Percentiles rank a stretch among this genome's conserved stretches.
phyloP scores from a whole-genome alignment of 768 basidiomycete genomes.

The Gloeostereum incarnatum region DNA sequence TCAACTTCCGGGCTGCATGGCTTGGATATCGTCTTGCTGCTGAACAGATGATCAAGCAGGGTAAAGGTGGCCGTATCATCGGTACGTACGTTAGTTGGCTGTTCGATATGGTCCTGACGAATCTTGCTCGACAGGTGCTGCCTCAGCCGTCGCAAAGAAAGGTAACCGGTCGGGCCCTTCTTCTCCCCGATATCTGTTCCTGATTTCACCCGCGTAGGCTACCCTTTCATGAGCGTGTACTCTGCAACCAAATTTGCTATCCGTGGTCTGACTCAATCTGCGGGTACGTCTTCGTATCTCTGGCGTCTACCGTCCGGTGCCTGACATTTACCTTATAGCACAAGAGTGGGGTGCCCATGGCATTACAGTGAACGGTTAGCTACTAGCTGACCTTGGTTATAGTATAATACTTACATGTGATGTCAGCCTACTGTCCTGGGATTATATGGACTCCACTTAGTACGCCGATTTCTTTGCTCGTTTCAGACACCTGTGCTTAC shows the following conservation, averaged over 20 bases:
- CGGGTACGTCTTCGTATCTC: conserved; percentile 16
- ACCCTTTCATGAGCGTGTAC: conserved; percentile 13
- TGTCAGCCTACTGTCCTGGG: too few relatives aligned
- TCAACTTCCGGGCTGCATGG: conserved; percentile 22
- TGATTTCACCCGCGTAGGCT: conserved; percentile 2
- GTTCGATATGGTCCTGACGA: too few relatives aligned
- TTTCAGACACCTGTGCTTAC: too few relatives aligned
- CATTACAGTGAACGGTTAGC: conserved; percentile 18
- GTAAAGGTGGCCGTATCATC: conserved; percentile 24
- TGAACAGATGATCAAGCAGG: conserved; percentile 25
- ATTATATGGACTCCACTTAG: too few relatives aligned
- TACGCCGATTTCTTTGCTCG: too few relatives aligned
- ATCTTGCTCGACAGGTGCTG: too few relatives aligned
- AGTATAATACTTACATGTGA: too few relatives aligned
- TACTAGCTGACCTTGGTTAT: too few relatives aligned
- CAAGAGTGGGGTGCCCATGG: conserved; percentile 12
- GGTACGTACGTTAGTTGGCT: too few relatives aligned
- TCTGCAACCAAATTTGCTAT: conserved; percentile 28
- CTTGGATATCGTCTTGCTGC: conserved; percentile 26
- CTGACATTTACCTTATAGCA: conserved; percentile 6
- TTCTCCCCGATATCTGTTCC: too few relatives aligned
- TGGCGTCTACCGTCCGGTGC: background rate
- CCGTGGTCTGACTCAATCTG: conserved; percentile 27
- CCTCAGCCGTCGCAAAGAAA: conserved; percentile 8
- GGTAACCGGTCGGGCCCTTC: conserved; percentile 4